Conservation (phyloP, 1,284 basidiomycete species). For the Moesziomyces antarcticus region DNA sequence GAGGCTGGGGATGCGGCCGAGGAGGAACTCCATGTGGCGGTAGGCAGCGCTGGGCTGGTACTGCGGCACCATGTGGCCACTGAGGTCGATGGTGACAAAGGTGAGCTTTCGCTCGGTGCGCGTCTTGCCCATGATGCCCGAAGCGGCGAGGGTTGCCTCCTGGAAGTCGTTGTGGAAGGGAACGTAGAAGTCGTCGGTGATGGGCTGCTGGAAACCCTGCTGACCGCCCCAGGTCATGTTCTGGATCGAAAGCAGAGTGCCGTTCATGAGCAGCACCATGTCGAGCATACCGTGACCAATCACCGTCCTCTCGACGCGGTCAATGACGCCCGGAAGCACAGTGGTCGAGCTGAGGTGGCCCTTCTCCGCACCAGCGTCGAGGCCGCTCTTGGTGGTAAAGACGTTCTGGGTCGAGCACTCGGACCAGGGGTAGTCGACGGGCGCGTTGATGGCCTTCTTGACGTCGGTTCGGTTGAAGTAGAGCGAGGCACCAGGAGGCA, state of each 20-base stretch:
- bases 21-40: conserved; percentile 57
- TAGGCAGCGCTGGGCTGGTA: conserved; percentile 56
- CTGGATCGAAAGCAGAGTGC: conserved; percentile 56
- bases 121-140: conserved; percentile 40
- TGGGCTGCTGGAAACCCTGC: conserved; percentile 60
- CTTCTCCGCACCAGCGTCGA: conserved; percentile 23
- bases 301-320: conserved; percentile 49
- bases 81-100: conserved; percentile 44
- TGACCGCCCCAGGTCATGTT: conserved; percentile 64
- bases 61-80: conserved; percentile 62
- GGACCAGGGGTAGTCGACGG: conserved; percentile 40
- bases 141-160: conserved; percentile 17
- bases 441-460: conserved; percentile 59
- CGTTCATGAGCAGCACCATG: conserved; percentile 57
- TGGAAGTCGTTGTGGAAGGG: conserved; percentile 30
- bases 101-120: conserved; percentile 58
- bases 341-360: conserved; percentile 22
- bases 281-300: conserved; percentile 62
- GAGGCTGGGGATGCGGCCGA: conserved; percentile 53
- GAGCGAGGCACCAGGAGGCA: conserved; percentile 19
- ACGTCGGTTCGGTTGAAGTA: conserved; percentile 53
- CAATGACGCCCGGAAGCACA: conserved; percentile 55
- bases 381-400: conserved; percentile 39
- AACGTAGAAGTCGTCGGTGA: conserved; percentile 43
- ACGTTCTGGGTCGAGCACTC: conserved; percentile 43